Evolutionary conservation across 2,329 filamentous ascomycete species (phyloP).

Genomic region (Chlorencoelia australis): DNA sequence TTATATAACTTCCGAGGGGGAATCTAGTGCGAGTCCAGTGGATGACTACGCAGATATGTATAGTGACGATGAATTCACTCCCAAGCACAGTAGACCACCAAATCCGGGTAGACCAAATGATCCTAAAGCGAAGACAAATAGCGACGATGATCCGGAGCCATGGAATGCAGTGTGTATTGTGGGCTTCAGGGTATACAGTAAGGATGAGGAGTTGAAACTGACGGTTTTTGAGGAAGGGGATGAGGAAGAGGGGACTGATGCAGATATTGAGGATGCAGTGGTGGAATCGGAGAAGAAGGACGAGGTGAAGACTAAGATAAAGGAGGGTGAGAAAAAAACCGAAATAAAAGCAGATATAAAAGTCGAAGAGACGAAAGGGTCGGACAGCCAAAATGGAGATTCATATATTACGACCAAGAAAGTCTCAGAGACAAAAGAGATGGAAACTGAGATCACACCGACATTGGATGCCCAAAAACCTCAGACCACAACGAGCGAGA

Average conservation of each 20-base stretch:
- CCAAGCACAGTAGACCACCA: conserved; percentile 34
- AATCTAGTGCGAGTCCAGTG: conserved; percentile 50
- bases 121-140: conserved; percentile 17
- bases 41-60: conserved; percentile 50
- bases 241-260: conserved; percentile 13
- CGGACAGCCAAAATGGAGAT: too few relatives aligned
- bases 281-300: conserved; percentile 12
- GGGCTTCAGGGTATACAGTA: conserved; percentile 33
- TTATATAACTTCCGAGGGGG: conserved; percentile 33
- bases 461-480: too few relatives aligned
- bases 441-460: too few relatives aligned
- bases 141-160: conserved; percentile 29
- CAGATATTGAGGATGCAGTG: conserved; percentile 15
- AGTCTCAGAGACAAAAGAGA: too few relatives aligned
- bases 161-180: conserved; percentile 35
- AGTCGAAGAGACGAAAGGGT: too few relatives aligned
- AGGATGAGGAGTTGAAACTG: conserved; percentile 32
- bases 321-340: too few relatives aligned
- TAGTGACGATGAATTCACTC: conserved; percentile 46
- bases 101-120: conserved; percentile 19
- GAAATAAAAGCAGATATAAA: too few relatives aligned
- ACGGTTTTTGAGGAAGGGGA: conserved; percentile 15
- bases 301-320: not conserved
- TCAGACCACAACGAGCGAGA: too few relatives aligned
- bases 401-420: too few relatives aligned